Evolutionary conservation across 768 basidiomycete species (phyloP).

Genomic region (Dioszegia hungarica): DNA sequence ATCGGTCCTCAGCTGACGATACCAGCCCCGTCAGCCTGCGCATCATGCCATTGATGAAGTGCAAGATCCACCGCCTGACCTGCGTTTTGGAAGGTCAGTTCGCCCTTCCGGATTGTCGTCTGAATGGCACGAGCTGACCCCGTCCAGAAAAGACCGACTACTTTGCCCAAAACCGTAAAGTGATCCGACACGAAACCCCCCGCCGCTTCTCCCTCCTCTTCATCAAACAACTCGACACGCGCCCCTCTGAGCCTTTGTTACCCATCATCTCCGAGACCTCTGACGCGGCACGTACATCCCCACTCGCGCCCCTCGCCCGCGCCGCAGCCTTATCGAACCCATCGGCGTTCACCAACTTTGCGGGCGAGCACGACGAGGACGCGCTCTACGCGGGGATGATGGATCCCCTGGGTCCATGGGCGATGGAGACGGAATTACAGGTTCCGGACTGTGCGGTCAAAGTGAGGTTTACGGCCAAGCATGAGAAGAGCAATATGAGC

Average conservation of each 20-base stretch:
- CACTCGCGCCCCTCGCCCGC: constrained; percentile 56
- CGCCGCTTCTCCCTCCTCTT: constrained; percentile 61
- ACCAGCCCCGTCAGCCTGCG: constrained; percentile 65
- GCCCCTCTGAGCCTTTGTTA: constrained; percentile 58
- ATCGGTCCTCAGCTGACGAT: constrained; percentile 9
- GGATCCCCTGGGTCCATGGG: constrained; percentile 71
- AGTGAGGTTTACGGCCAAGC: constrained; percentile 74
- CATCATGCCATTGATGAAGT: constrained; percentile 74
- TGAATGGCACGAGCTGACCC: constrained; percentile 6
- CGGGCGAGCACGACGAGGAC: constrained; percentile 37
- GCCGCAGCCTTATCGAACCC: constrained; percentile 45
- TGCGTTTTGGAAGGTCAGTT: constrained; percentile 73
- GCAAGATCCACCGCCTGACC: constrained; percentile 70
- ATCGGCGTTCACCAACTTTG: constrained; percentile 10
- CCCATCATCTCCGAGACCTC: constrained; percentile 70
- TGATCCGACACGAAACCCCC: constrained; percentile 66
- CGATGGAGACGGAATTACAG: constrained; percentile 62
- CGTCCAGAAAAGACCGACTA: constrained; percentile 72
- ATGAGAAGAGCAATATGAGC: constrained; percentile 66
- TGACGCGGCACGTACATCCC: constrained; percentile 60
- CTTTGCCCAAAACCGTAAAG: constrained; percentile 62
- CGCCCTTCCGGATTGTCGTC: background rate
- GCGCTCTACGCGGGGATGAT: constrained; percentile 46
- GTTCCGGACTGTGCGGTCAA: constrained; percentile 58
- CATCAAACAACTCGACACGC: constrained; percentile 58